Evolutionary conservation across 2,329 filamentous ascomycete species (phyloP).

Genomic region (Xylariaceae sp.): DNA sequence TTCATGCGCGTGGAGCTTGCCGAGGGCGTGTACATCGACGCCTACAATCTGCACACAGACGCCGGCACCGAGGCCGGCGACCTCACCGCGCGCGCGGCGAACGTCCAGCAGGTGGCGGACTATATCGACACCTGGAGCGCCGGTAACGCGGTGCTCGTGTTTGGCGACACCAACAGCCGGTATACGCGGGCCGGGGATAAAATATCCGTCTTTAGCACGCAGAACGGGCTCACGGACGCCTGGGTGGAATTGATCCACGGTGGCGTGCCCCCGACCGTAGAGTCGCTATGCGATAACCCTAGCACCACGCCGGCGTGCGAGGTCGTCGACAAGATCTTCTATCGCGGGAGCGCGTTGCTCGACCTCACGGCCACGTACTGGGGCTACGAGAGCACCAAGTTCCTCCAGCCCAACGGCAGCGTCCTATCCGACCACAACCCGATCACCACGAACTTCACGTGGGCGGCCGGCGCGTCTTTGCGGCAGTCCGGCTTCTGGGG

Average conservation of each 20-base stretch:
- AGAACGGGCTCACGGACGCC: conserved; percentile 60
- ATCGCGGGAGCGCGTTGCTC: conserved; percentile 56
- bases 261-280: conserved; percentile 52
- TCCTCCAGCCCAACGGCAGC: conserved; percentile 61
- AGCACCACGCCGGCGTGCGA: conserved; percentile 61
- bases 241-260: conserved; percentile 63
- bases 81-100: conserved; percentile 60
- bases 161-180: conserved; percentile 69
- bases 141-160: conserved; percentile 67
- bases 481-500: conserved; percentile 55
- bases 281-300: conserved; percentile 63
- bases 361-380: conserved; percentile 55
- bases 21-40: conserved; percentile 62
- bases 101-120: conserved; percentile 63
- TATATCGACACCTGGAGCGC: conserved; percentile 61
- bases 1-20: conserved; percentile 65
- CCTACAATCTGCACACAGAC: conserved; percentile 72
- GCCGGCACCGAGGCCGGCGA: conserved; percentile 63
- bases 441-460: conserved; percentile 60
- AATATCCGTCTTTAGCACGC: conserved; percentile 54
- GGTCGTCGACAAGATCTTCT: conserved; percentile 71
- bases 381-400: conserved; percentile 61
- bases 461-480: conserved; percentile 45
- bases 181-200: conserved; percentile 64
- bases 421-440: conserved; percentile 71